These are phyloP conservation scores for Fusarium sp. DNA, from an alignment of 2,329 filamentous ascomycete species.

Conservation along the genomic window DNA sequence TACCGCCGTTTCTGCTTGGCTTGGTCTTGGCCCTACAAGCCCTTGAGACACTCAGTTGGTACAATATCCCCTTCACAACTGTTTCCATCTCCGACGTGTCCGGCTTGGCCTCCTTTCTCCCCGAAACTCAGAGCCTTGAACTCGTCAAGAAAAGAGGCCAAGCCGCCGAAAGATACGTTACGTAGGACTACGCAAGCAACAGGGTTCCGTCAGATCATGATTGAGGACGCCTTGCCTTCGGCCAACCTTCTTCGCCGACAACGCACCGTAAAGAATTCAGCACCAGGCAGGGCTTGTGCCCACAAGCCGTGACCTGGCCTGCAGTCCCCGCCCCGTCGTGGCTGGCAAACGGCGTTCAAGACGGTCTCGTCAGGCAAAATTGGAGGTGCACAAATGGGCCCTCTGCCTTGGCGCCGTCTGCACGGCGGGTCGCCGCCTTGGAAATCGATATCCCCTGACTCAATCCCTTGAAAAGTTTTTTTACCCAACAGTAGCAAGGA, in stretches of 20 bases:
- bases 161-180: neutral
- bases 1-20: neutral
- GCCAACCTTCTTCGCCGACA: neutral
- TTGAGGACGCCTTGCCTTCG: neutral
- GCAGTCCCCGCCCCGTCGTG: constrained; percentile 16
- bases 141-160: neutral
- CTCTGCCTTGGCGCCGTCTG: neutral
- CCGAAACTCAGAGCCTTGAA: neutral
- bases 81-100: neutral
- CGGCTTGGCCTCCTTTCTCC: neutral
- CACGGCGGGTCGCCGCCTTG: neutral
- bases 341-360: constrained; percentile 21
- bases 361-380: constrained; percentile 10
- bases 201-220: neutral
- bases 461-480: constrained; percentile 1
- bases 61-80: neutral
- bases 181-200: neutral
- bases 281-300: neutral
- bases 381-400: constrained; percentile 12
- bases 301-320: constrained; percentile 1
- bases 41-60: neutral
- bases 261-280: neutral
- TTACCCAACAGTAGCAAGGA: neutral
- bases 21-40: neutral
- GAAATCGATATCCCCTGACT: constrained; percentile 25